Base-by-base conservation (phyloP, 2,329 filamentous ascomycete genomes). In the Calonectria pauciramosa region DNA sequence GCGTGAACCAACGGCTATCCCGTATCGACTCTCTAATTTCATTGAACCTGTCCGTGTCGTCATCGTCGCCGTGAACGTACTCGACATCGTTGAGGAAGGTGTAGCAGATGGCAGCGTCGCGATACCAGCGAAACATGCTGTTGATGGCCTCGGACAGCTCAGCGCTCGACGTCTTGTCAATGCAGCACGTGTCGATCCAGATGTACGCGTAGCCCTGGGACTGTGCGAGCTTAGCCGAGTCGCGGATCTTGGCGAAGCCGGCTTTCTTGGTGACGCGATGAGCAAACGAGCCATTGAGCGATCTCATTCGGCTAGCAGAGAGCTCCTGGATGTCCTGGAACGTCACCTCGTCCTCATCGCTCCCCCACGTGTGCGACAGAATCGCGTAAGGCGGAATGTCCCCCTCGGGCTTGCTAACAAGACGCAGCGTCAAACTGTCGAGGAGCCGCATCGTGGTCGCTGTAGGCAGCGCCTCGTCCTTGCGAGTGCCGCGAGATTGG, bases 131-230 rank as follows among this genome's bases (percentile, higher is more conserved):
- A 34, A 68, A 76, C 74, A 77, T 77, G 72, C 69, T 73, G 28
- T 77, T 76, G 66, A 77, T 77, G n/a, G 75, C 72, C 54, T 77
- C 75, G 28, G 71, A 64, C 18, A 75, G 52, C 54, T 77, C 76
- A 26, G 76, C 72, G 36, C 71, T 74, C 23, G 65, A 71, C n/a
- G 67, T 60, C 69, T 77, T 77, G 63, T 77, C 76, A 54, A 77
- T 77, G 56, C 76, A 77, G 64, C 70, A 74, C 2, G 72, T 72
- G 34, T 77, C 76, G 7, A 76, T 68, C 76, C 76, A 77, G 26
- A 68, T 66, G 13, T 26, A 59, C 16, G 66, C 67, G 3, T 66
- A 20, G 11, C 44, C n/a, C 28, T 52, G 47, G 9, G 64, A 59
- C 32, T 36, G n/a, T 11, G 47, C 32, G 14, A 38, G 34, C 47